Percentiles rank a stretch among this genome's conserved stretches.
These are phyloP conservation scores for Fusarium equiseti DNA, from an alignment of 2,329 filamentous ascomycete species.

Conservation along the genomic window DNA sequence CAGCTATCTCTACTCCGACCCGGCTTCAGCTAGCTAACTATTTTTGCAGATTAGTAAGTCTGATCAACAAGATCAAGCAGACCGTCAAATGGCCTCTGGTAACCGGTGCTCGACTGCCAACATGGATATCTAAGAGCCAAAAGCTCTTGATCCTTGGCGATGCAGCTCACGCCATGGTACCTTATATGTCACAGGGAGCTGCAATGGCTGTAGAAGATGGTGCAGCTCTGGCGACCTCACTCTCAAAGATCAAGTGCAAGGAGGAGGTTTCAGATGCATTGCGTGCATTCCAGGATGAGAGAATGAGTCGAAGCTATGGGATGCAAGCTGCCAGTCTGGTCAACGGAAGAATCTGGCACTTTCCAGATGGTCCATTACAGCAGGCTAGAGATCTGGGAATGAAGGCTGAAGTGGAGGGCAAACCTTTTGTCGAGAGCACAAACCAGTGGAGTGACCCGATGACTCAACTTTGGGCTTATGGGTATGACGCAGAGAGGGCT, in stretches of 20 bases:
- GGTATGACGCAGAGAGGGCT: background rate
- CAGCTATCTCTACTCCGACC: accelerated
- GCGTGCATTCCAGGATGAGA: background rate
- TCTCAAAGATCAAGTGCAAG: background rate
- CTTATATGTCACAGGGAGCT: constrained; percentile 18
- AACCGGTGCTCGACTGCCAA: background rate
- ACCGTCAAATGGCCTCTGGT: background rate
- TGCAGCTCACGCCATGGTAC: constrained; percentile 17
- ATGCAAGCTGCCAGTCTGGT: constrained; percentile 16
- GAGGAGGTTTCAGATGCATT: background rate
- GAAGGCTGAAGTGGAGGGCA: background rate
- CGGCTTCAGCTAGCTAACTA: accelerated
- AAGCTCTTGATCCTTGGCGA: constrained; percentile 3
- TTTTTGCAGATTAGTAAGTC: background rate
- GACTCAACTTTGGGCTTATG: constrained; percentile 15
- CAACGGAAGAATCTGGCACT: constrained; percentile 7
- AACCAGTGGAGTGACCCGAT: constrained; percentile 16
- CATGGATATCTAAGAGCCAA: constrained; percentile 3
- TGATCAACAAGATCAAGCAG: constrained; percentile 7
- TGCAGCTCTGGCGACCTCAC: background rate
- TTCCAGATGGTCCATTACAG: background rate
- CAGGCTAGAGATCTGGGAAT: constrained; percentile 9
- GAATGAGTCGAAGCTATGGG: constrained; percentile 15
- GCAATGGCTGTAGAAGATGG: constrained; percentile 22
- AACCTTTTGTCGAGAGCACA: constrained; percentile 8